Base-by-base conservation (phyloP, 2,329 filamentous ascomycete genomes). In the Verticillium klebahnii region DNA sequence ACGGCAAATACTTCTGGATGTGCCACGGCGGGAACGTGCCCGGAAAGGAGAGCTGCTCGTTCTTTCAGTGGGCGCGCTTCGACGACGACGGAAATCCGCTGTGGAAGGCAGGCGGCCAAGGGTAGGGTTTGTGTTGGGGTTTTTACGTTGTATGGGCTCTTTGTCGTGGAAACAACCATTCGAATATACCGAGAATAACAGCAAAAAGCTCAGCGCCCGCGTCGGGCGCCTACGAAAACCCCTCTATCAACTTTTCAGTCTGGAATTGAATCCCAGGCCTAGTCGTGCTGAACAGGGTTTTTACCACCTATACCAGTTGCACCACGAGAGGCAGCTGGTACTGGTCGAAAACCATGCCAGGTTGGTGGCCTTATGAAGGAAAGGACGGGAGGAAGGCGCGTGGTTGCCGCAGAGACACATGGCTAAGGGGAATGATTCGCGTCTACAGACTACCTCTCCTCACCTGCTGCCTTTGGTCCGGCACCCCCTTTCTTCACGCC, bases 1-100 rank as follows among this genome's bases (percentile, higher is more conserved):
- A 86, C 66, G 93, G 94, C 0, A 82, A 83, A 68, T 96, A 98
- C 72, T 95, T 96, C 76, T 96, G 93, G 92, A 95, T 94, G 90
- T 98, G 95, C 69, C 86, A 96, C 75, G 86, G 87, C 0, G 87
- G 89, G 7, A 91, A 88, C 69, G 82, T 88, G 2, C 89, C 89
- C 0, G 89, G 85, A 56, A 89, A 82, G 75, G 76, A 86, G 45
- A 87, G 85, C 5, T 97, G 93, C 70, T 79, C 83, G 0, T 95
- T 89, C 69, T 96, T 97, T 68, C 82, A 90, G 64, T 97, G 93
- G 93, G 92, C 90, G 0, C 84, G 89, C 60, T 96, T 97, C 74
- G 89, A 94, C 68, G 88, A 96, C 39, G 89, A 97, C 72, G 94
- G 94, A 1, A 87, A 91, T 67, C 93, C 93, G 0, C 78, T 87